phyloP scores from a whole-genome alignment of 768 basidiomycete species.

The Serendipita indica region DNA sequence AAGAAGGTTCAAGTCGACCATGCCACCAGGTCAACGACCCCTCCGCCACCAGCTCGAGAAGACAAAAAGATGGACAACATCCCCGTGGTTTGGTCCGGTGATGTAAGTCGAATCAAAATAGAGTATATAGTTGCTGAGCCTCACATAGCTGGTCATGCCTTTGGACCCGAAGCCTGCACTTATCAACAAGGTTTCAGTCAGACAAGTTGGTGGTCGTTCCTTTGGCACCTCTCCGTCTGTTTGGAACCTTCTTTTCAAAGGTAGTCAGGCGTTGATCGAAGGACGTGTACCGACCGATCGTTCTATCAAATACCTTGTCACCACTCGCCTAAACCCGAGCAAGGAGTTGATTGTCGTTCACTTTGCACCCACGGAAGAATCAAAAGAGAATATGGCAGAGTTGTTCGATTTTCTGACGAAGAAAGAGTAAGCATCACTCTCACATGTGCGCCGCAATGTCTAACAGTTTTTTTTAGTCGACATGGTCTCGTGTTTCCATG shows the following conservation, averaged over 20 bases:
- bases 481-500: conserved; percentile 80
- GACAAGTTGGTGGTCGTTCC: conserved; percentile 63
- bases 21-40: background rate
- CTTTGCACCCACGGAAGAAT: conserved; percentile 39
- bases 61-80: conserved; percentile 40
- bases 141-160: conserved; percentile 57
- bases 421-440: conserved; percentile 42
- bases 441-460: conserved; percentile 9
- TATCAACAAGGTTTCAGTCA: conserved; percentile 53
- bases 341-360: conserved; percentile 72
- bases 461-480: conserved; percentile 35
- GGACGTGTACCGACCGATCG: conserved; percentile 69
- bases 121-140: conserved; percentile 3
- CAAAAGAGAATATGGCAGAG: conserved; percentile 37
- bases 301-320: conserved; percentile 63
- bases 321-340: conserved; percentile 56
- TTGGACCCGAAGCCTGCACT: conserved; percentile 38
- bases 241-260: conserved; percentile 68
- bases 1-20: conserved; percentile 26
- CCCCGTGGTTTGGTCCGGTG: conserved; percentile 59
- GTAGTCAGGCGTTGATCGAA: conserved; percentile 55
- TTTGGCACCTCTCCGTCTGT: conserved; percentile 42
- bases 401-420: conserved; percentile 52
- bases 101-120: conserved; percentile 32
- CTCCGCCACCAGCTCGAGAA: conserved; percentile 18